phyloP scores from a whole-genome alignment of 176 grass and related monocot genomes.

The Rhynchospora tenuis region DNA sequence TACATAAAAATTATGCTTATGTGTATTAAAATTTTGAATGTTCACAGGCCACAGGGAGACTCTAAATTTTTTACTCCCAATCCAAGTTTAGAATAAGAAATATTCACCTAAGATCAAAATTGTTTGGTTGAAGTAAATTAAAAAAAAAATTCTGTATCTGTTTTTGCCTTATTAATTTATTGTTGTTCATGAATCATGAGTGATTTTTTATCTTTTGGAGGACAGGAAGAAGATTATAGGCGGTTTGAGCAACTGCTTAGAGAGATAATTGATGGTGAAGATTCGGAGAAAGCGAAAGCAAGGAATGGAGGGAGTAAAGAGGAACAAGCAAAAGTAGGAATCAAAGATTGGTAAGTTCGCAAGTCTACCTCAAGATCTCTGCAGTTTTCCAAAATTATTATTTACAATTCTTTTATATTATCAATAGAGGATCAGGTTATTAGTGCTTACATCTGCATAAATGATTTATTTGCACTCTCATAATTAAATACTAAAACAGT shows the following conservation, averaged over 20 bases:
- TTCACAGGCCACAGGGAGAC: background rate
- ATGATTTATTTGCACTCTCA: background rate
- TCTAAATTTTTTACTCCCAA: background rate
- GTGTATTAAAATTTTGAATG: background rate
- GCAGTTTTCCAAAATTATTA: background rate
- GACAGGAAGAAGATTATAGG: slow-evolving; percentile 66
- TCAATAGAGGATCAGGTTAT: background rate
- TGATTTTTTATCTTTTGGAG: background rate
- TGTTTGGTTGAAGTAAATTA: background rate
- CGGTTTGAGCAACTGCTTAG: slow-evolving; percentile 54
- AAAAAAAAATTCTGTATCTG: background rate
- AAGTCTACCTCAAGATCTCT: background rate
- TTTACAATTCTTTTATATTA: background rate
- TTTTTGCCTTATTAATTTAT: background rate
- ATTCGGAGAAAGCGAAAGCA: background rate
- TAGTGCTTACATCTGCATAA: background rate
- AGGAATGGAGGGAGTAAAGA: slow-evolving; percentile 35
- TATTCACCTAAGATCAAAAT: background rate
- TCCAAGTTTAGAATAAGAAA: background rate
- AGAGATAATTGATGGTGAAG: slow-evolving; percentile 39
- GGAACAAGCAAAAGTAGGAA: slow-evolving; percentile 15
- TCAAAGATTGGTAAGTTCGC: slow-evolving; percentile 68
- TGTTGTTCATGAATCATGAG: background rate
- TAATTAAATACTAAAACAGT: slow-evolving; percentile 2
- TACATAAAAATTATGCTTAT: background rate